Base-by-base conservation (phyloP, 306 rosid species). In the Begonia masoniana region DNA sequence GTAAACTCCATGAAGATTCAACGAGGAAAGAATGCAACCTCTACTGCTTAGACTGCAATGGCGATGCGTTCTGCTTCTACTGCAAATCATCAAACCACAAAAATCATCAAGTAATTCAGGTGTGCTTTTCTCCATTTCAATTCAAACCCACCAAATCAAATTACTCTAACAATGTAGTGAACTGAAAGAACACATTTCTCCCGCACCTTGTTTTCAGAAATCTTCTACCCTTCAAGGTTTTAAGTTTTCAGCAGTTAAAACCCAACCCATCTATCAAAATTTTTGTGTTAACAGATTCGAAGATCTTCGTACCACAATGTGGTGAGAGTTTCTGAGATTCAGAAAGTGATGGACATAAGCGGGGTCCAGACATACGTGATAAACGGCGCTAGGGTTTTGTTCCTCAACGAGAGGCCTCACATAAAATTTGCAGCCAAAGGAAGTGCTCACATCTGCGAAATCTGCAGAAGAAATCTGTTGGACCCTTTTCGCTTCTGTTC, bases 251-350 rank as follows among this genome's bases (percentile, higher is more conserved):
- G 19, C 19, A 17, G 19, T 17, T 17, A 26, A 26, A 26, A 26
- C 35, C 0, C 35, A 26, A 26, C 35, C 35, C 35, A 26, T 26
- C 35, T 26, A 26, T 26, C 35, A 6, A 26, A 26, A 26, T 26
- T 55, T 17, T 17, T 35, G 31, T 15, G 17, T 26, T 1, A 26
- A 21, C 61, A 89, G 97, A 85, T 89, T 53, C 71, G 97, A 50
- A 19, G 97, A 79, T 85, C 95, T 60, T 89, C 97, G 0, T 89
- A 89, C 69, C 97, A 89, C 47, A 94, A 85, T 78, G 97, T 89
- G 19, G 95, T 89, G 70, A 74, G 95, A 41, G 87, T 89, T 17
- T 52, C 68, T 7, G 97, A 89, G 59, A 70, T 89, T 54, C 82
- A 89, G 61, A 83, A 85, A 41, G 77, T 70, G 10, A 58, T 85